Base-by-base conservation (phyloP, 192 early-diverging fungal genomes). In the Backusella psychrophila region DNA sequence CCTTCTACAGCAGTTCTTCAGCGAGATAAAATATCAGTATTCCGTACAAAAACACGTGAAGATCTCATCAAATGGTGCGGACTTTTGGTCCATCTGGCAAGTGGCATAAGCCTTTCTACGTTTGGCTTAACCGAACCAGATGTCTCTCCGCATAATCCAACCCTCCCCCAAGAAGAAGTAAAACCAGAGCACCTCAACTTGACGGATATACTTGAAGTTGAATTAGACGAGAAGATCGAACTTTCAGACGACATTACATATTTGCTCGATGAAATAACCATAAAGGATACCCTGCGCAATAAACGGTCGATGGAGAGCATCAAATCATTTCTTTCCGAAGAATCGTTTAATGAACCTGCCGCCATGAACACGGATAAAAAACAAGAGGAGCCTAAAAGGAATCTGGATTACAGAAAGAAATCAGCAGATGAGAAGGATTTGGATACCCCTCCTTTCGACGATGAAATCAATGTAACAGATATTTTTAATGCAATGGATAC, bases 341-440 rank as follows among this genome's bases (percentile, higher is more conserved):
- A 71, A 71, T 71, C 70, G 33, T 71, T 71, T 31, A 71, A 71
- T 71, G 70, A 71, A 34, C 70, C 70, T 49, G 36, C 39, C 7
- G 44, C 15, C 15, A 71, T 71, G 70, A 49, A 71, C 1, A 71
- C 33, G 29, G 56, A 63, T 29, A 63, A 63, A 23, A 63, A 29
- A 29, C 56, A 63, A 23, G 26, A 29, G 9, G 56, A 63, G 4
- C 11, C 56, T 29, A 63, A 63, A 63, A 63, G 23, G 26, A 14
- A 63, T 12, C 3, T 63, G 56, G 56, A 63, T 11, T 12, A 23
- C 56, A 63, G 26, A 14, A 63, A 63, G 12, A 29, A 26, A 21
- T 9, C 12, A 63, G 12, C 56, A 29, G 56, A 26, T 29, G 11
- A 31, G 21, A 63, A 63, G 12, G 26, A 12, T 2, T 9, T 63